Evolutionary conservation across 2,329 filamentous ascomycete species (phyloP).

Genomic region (Coleophoma crateriformis): DNA sequence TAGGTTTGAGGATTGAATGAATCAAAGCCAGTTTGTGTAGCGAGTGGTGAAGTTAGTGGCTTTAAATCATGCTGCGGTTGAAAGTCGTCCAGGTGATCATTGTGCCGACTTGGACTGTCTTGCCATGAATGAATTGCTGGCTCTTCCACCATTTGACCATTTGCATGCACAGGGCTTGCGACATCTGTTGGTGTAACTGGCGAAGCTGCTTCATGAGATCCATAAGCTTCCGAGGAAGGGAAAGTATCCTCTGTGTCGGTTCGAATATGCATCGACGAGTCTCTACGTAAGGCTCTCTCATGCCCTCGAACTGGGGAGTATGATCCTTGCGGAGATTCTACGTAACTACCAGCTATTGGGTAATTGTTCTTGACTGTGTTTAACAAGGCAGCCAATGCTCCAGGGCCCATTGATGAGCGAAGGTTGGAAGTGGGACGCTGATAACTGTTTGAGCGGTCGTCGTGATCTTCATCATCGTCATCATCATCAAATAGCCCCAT

Average conservation of each 20-base stretch:
- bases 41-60: slow-evolving; percentile 4
- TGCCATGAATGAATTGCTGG: slow-evolving; percentile 10
- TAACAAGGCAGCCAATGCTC: slow-evolving; percentile 1
- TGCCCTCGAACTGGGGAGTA: background rate
- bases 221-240: slow-evolving; percentile 17
- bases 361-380: slow-evolving; percentile 5
- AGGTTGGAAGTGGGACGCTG: background rate
- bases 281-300: background rate
- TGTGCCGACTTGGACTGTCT: background rate
- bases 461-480: background rate
- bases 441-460: background rate
- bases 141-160: slow-evolving; percentile 3
- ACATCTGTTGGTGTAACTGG: slow-evolving; percentile 14
- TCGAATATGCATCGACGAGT: slow-evolving; percentile 6
- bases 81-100: background rate
- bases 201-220: slow-evolving; percentile 11
- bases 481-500: background rate
- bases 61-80: slow-evolving; percentile 7
- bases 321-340: background rate
- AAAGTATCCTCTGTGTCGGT: slow-evolving; percentile 19
- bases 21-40: slow-evolving; percentile 13
- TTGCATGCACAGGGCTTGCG: slow-evolving; percentile 7
- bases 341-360: background rate
- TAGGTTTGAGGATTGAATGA: slow-evolving; percentile 14
- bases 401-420: slow-evolving; percentile 3